These are phyloP conservation scores for Neurospora sp. DNA, from an alignment of 2,329 filamentous ascomycete species.

Conservation along the genomic window DNA sequence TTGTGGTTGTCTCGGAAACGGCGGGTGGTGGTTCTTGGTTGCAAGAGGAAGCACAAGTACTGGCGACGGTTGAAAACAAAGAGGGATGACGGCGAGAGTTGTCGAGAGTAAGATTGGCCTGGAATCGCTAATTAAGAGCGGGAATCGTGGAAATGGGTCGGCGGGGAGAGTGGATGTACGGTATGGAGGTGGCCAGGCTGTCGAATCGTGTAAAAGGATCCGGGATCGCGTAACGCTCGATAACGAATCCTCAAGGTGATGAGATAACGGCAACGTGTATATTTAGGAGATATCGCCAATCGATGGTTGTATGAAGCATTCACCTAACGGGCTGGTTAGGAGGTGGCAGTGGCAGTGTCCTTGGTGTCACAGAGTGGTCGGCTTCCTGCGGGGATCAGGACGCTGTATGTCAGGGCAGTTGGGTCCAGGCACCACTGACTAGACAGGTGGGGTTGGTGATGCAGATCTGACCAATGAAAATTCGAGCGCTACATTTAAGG, in stretches of 20 bases:
- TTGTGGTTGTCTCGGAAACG: neutral
- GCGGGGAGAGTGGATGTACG: conserved; percentile 1
- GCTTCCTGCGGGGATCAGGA: neutral
- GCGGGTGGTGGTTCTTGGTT: neutral
- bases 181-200: neutral
- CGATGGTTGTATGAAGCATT: neutral
- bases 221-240: neutral
- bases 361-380: neutral
- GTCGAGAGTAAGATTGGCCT: neutral
- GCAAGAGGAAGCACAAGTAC: neutral
- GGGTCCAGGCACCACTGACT: neutral
- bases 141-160: neutral
- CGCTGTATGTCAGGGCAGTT: neutral
- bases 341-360: conserved; percentile 16
- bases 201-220: neutral
- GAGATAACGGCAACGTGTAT: neutral
- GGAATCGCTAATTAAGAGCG: neutral
- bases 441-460: neutral
- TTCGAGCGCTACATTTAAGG: conserved; percentile 6
- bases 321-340: conserved; percentile 4
- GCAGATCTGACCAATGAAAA: neutral
- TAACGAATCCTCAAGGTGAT: neutral
- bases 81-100: neutral
- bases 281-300: neutral
- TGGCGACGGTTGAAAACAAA: neutral